A percentile compares a stretch with the other conserved stretches of the same genome.
These are phyloP conservation scores for Aspergillus tubingensis DNA, from an alignment of 2,329 filamentous ascomycete genomes.

Conservation along the genomic window DNA sequence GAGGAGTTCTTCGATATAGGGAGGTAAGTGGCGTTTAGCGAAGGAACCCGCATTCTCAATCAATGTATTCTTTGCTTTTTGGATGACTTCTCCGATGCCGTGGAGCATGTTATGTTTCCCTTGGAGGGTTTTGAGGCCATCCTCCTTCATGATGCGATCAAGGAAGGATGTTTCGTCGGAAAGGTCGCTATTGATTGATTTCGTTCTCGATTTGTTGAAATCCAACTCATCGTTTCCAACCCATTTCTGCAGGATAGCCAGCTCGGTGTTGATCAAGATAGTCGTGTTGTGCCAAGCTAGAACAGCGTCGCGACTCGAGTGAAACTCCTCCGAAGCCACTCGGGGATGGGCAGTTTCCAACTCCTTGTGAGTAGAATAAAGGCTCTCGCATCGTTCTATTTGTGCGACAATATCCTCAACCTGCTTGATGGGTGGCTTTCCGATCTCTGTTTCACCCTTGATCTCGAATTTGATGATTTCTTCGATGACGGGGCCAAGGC, in stretches of 20 bases:
- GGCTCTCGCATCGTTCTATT: slow-evolving; percentile 82
- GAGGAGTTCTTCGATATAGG: slow-evolving; percentile 93
- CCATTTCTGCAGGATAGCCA: slow-evolving; percentile 90
- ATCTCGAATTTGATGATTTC: slow-evolving; percentile 92
- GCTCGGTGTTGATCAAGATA: slow-evolving; percentile 90
- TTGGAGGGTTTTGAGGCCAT: slow-evolving; percentile 88
- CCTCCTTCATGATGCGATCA: slow-evolving; percentile 92
- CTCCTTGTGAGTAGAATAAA: slow-evolving; percentile 79
- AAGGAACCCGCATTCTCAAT: slow-evolving; percentile 85
- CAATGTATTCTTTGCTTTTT: slow-evolving; percentile 88
- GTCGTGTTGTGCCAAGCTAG: slow-evolving; percentile 97
- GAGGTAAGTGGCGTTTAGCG: slow-evolving; percentile 83
- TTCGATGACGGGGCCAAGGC: slow-evolving; percentile 74
- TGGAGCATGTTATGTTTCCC: slow-evolving; percentile 79
- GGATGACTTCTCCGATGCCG: slow-evolving; percentile 80
- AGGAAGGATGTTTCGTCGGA: slow-evolving; percentile 91
- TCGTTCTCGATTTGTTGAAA: slow-evolving; percentile 74
- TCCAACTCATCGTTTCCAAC: slow-evolving; percentile 95
- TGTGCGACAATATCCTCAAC: slow-evolving; percentile 86
- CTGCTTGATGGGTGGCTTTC: slow-evolving; percentile 83
- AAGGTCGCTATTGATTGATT: slow-evolving; percentile 70
- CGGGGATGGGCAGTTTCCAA: slow-evolving; percentile 74
- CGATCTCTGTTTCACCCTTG: slow-evolving; percentile 87
- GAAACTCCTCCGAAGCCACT: slow-evolving; percentile 74
- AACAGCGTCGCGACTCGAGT: slow-evolving; percentile 82